Conservation (phyloP, 108 stramenopile species). For the Chaetoceros muelleri region DNA sequence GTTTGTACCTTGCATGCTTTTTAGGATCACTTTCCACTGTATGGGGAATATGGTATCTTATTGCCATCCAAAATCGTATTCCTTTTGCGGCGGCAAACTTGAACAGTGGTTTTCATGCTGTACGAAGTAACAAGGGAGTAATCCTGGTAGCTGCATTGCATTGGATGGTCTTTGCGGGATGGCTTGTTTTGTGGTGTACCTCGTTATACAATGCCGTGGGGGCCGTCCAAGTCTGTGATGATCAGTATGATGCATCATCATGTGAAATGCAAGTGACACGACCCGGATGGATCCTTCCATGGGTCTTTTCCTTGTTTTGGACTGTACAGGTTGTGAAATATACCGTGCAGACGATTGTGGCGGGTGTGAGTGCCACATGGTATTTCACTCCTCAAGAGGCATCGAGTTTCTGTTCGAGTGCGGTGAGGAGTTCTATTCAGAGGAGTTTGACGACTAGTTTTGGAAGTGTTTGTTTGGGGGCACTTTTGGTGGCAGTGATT, state of each 20-base stretch:
- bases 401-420: conserved; percentile 29
- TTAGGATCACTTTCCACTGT: background rate
- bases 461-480: conserved; percentile 69
- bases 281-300: conserved; percentile 14
- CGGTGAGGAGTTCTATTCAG: conserved; percentile 26
- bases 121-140: conserved; percentile 46
- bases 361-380: conserved; percentile 80
- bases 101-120: conserved; percentile 33
- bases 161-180: conserved; percentile 20
- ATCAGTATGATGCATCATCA: conserved; percentile 6
- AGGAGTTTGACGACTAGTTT: conserved; percentile 42
- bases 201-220: conserved; percentile 18
- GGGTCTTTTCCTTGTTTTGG: conserved; percentile 69
- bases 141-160: conserved; percentile 22
- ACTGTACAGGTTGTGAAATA: conserved; percentile 53
- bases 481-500: conserved; percentile 52
- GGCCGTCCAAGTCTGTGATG: background rate
- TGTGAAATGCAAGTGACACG: conserved; percentile 3
- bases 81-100: conserved; percentile 71
- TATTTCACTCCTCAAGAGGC: conserved; percentile 46
- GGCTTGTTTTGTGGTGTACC: conserved; percentile 21
- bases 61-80: conserved; percentile 37
- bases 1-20: conserved; percentile 3
- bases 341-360: conserved; percentile 49
- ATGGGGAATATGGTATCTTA: conserved; percentile 10